Percentiles rank a stretch among this genome's conserved stretches.
These are phyloP conservation scores for Coprinopsis sp. DNA, from an alignment of 768 basidiomycete species.

Conservation along the genomic window DNA sequence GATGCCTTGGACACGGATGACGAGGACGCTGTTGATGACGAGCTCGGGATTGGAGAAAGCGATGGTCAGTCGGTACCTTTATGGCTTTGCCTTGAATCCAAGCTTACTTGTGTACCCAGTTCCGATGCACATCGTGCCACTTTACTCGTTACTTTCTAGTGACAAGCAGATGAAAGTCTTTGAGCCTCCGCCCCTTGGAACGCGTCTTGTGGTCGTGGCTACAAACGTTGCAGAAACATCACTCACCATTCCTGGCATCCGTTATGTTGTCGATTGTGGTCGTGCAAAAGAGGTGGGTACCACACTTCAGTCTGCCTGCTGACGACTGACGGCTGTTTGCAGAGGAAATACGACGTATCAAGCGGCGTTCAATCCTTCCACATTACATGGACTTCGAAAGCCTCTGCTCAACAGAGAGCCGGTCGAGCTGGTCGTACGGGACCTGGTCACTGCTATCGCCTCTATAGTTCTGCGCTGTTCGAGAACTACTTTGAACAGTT, in stretches of 20 bases:
- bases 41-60: constrained; percentile 59
- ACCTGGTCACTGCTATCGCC: constrained; percentile 95
- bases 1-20: constrained; percentile 76
- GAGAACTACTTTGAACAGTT: constrained; percentile 91
- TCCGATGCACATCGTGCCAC: constrained; percentile 90
- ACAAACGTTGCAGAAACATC: constrained; percentile 98
- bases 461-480: constrained; percentile 93
- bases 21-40: constrained; percentile 56
- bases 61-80: constrained; percentile 45
- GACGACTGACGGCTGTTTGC: constrained; percentile 2
- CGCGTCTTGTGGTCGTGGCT: constrained; percentile 87
- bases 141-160: constrained; percentile 89
- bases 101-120: constrained; percentile 40
- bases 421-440: constrained; percentile 97
- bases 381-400: constrained; percentile 92
- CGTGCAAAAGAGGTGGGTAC: constrained; percentile 81
- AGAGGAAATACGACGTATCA: constrained; percentile 79
- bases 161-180: constrained; percentile 97
- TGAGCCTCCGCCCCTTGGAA: constrained; percentile 70
- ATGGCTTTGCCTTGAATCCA: constrained; percentile 4
- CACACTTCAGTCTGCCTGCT: neutral
- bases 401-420: constrained; percentile 89
- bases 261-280: constrained; percentile 96
- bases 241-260: constrained; percentile 92
- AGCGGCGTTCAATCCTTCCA: constrained; percentile 90